These are phyloP conservation scores for Salvia hispanica DNA, from an alignment of 257 asterid species.

Conservation along the genomic window DNA sequence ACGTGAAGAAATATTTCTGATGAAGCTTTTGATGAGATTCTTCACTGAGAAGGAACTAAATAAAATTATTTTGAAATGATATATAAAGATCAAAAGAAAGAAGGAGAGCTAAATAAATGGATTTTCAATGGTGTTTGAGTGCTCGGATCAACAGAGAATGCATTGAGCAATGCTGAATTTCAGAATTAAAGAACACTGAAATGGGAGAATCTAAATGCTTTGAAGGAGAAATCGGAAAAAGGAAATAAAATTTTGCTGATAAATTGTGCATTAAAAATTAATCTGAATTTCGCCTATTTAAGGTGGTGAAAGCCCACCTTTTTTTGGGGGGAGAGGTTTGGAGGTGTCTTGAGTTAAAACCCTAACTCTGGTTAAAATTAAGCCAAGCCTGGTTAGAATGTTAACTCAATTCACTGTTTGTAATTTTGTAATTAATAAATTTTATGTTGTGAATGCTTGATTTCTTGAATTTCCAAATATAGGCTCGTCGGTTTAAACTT, in stretches of 20 bases:
- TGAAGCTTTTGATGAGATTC: slow-evolving; percentile 29
- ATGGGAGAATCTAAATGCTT: background rate
- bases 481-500: no score
- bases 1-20: slow-evolving; percentile 16
- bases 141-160: slow-evolving; percentile 25
- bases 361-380: slow-evolving; percentile 42
- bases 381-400: slow-evolving; percentile 33
- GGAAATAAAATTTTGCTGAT: slow-evolving; percentile 5
- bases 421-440: slow-evolving; percentile 31
- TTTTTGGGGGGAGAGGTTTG: slow-evolving; percentile 15
- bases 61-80: background rate
- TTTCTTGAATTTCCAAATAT: background rate
- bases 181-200: slow-evolving; percentile 19
- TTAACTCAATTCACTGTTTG: slow-evolving; percentile 22
- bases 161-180: slow-evolving; percentile 19
- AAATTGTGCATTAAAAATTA: slow-evolving; percentile 16
- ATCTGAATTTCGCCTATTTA: slow-evolving; percentile 30
- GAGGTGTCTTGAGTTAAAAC: slow-evolving; percentile 33
- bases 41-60: slow-evolving; percentile 2
- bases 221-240: slow-evolving; percentile 3
- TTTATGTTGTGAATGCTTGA: background rate
- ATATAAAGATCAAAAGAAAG: background rate
- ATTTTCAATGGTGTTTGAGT: slow-evolving; percentile 18
- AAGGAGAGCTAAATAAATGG: background rate
- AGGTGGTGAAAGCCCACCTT: slow-evolving; percentile 35